These are phyloP conservation scores for Globisporangium nunn DNA, from an alignment of 352 stramenopile genomes.

Conservation along the genomic window DNA sequence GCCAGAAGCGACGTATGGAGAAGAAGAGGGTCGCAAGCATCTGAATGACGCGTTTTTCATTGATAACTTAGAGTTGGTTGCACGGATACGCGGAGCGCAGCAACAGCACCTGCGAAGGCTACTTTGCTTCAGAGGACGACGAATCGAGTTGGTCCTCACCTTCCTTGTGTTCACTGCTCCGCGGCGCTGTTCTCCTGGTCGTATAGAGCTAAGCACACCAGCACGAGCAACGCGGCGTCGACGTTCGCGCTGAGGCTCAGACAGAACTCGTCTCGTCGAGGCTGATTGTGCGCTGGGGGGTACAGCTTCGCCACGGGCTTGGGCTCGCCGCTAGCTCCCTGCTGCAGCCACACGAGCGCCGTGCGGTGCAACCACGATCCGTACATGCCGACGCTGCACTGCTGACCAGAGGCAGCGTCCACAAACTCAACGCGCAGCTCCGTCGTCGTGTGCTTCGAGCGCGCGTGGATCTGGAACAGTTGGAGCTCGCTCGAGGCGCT, in stretches of 20 bases:
- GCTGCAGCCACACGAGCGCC: not conserved
- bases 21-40: too few relatives aligned
- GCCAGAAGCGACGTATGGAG: too few relatives aligned
- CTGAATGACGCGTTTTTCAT: too few relatives aligned
- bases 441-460: not conserved
- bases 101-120: too few relatives aligned
- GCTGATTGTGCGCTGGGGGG: not conserved
- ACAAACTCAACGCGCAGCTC: constrained; percentile 1
- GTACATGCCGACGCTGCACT: not conserved
- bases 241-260: constrained; percentile 1
- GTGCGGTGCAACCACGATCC: constrained; percentile 3
- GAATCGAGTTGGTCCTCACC: not conserved
- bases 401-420: not conserved
- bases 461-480: constrained; percentile 1
- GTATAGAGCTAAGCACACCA: constrained; percentile 3
- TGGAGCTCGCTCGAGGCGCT: not conserved
- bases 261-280: not conserved
- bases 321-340: not conserved
- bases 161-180: not conserved
- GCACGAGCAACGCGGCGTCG: constrained; percentile 1
- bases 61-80: not conserved
- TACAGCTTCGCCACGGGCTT: constrained; percentile 1
- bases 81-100: too few relatives aligned
- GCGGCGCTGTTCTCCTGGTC: constrained; percentile 1
- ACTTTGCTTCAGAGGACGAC: not conserved